These are phyloP conservation scores for Cryptosporidium baileyi DNA, from an alignment of 169 alveolate species.

Conservation along the genomic window DNA sequence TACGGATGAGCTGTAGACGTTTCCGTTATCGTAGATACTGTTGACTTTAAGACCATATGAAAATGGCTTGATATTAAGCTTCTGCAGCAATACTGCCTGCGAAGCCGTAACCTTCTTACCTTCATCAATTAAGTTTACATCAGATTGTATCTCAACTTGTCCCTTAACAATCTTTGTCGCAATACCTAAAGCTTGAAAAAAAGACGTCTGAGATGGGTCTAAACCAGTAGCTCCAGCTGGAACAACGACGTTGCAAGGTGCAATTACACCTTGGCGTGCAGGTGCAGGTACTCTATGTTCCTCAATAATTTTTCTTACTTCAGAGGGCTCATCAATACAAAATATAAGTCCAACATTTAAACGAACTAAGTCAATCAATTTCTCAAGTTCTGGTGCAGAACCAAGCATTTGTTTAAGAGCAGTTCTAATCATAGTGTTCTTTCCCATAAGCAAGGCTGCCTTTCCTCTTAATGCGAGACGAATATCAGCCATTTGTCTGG, in stretches of 20 bases:
- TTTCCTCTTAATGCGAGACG: slow-evolving; percentile 91
- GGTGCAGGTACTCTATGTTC: slow-evolving; percentile 95
- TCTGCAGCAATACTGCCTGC: slow-evolving; percentile 95
- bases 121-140: slow-evolving; percentile 90
- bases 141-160: slow-evolving; percentile 95
- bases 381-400: slow-evolving; percentile 85
- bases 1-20: slow-evolving; percentile 91
- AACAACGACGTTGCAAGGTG: slow-evolving; percentile 96
- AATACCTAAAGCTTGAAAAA: slow-evolving; percentile 98
- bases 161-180: slow-evolving; percentile 98
- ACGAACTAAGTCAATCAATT: slow-evolving; percentile 85
- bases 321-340: slow-evolving; percentile 93
- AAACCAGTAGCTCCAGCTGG: slow-evolving; percentile 99
- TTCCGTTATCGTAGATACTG: slow-evolving; percentile 94
- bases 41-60: slow-evolving; percentile 92
- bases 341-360: slow-evolving; percentile 96
- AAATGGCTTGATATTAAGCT: slow-evolving; percentile 96
- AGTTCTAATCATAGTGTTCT: slow-evolving; percentile 94
- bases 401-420: slow-evolving; percentile 86
- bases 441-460: slow-evolving; percentile 95
- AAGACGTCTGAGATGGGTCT: slow-evolving; percentile 99
- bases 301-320: slow-evolving; percentile 88
- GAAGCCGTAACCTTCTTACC: slow-evolving; percentile 96
- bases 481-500: slow-evolving; percentile 92
- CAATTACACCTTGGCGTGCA: slow-evolving; percentile 97